A percentile compares a stretch with the other conserved stretches of the same genome.
Evolutionary conservation across 768 basidiomycete genomes (phyloP).

Genomic region (Tricholoma matsutake): DNA sequence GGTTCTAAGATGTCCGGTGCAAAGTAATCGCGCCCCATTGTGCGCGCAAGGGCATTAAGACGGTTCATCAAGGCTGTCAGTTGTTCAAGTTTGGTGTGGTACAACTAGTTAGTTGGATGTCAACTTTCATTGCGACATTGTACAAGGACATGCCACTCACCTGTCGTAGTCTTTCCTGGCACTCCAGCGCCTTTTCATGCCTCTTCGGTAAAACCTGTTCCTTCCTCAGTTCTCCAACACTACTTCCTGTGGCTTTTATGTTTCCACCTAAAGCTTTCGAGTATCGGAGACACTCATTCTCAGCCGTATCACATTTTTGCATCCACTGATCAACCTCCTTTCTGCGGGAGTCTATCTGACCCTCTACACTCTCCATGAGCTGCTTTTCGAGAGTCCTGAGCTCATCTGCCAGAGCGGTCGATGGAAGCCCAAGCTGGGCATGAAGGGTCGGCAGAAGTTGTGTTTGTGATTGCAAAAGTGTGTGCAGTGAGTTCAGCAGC

Average conservation of each 20-base stretch:
- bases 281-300: constrained; percentile 64
- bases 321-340: constrained; percentile 79
- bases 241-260: constrained; percentile 60
- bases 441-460: constrained; percentile 81
- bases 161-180: constrained; percentile 79
- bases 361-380: constrained; percentile 72
- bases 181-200: constrained; percentile 62
- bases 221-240: constrained; percentile 66
- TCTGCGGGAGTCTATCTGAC: constrained; percentile 62
- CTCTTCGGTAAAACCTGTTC: constrained; percentile 71
- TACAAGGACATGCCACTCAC: constrained; percentile 36
- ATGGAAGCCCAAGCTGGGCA: constrained; percentile 78
- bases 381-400: constrained; percentile 68
- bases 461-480: constrained; percentile 77
- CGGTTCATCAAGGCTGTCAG: constrained; percentile 68
- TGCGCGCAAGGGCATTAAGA: constrained; percentile 54
- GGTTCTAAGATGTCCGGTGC: constrained; percentile 52
- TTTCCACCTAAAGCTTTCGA: constrained; percentile 69
- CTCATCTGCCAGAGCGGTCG: constrained; percentile 79
- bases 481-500: constrained; percentile 73
- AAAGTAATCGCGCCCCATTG: constrained; percentile 60
- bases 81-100: constrained; percentile 78
- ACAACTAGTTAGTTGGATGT: constrained; percentile 40
- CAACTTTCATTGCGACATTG: constrained; percentile 2
- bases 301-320: constrained; percentile 57